These are phyloP conservation scores for Hyphopichia buzzinii DNA, from an alignment of 1,139 yeast species.

Conservation along the genomic window DNA sequence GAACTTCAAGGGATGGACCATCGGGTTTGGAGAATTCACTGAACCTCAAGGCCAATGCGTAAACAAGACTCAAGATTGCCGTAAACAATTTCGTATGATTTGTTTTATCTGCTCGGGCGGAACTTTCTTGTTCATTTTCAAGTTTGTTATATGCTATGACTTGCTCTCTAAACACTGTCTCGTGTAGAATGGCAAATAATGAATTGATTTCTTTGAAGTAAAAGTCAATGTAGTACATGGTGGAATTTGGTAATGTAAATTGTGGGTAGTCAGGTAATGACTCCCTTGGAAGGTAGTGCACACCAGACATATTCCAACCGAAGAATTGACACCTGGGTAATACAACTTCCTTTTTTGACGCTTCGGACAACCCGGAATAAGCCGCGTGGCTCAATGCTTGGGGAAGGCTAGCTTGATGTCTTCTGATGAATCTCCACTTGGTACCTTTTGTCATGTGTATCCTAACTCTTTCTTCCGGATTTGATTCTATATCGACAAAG, in stretches of 20 bases:
- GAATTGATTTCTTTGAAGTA: conserved; percentile 55
- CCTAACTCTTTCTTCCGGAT: conserved; percentile 16
- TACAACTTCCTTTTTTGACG: conserved; percentile 34
- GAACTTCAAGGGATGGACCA: conserved; percentile 27
- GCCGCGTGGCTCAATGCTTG: conserved; percentile 43
- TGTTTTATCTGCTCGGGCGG: conserved; percentile 17
- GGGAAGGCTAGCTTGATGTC: conserved; percentile 51
- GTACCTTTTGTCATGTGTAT: conserved; percentile 22
- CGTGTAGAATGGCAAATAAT: conserved; percentile 53
- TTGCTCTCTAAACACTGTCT: conserved; percentile 54
- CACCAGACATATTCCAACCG: conserved; percentile 69
- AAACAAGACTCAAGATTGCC: conserved; percentile 50
- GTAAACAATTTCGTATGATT: conserved; percentile 45
- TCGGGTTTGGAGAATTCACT: conserved; percentile 43
- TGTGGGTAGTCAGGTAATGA: conserved; percentile 36
- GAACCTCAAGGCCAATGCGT: conserved; percentile 54
- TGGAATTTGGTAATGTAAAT: conserved; percentile 13
- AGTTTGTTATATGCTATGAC: conserved; percentile 32
- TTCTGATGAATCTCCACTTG: conserved; percentile 52
- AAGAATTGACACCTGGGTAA: conserved; percentile 59
- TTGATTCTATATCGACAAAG: conserved; percentile 15
- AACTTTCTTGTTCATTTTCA: conserved; percentile 7
- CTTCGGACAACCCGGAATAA: conserved; percentile 36
- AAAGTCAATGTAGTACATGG: conserved; percentile 30
- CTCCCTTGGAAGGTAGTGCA: conserved; percentile 45